Evolutionary conservation across 2,329 filamentous ascomycete genomes (phyloP).

Genomic region (Emmonsia crescens): DNA sequence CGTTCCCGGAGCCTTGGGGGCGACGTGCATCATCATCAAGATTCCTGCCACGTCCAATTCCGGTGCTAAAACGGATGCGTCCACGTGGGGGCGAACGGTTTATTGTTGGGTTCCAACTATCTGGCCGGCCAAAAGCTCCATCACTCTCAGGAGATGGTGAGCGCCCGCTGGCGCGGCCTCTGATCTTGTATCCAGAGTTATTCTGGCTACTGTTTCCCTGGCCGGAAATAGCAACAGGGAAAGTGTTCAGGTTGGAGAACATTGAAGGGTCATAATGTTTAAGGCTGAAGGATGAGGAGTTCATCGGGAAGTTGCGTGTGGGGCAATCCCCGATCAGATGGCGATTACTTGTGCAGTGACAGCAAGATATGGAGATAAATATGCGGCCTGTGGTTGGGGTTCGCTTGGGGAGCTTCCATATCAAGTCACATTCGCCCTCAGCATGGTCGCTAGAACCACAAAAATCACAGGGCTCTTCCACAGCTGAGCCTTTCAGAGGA

Average conservation of each 20-base stretch:
- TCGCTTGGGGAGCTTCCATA: constrained; percentile 41
- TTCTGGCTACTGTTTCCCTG: constrained; percentile 14
- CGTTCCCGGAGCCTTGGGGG: constrained; percentile 5
- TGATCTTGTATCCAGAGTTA: constrained; percentile 24
- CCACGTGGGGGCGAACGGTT: constrained; percentile 20
- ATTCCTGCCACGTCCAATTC: constrained; percentile 21
- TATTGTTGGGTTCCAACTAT: constrained; percentile 20
- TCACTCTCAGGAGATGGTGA: constrained; percentile 26
- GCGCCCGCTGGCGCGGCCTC: constrained; percentile 24
- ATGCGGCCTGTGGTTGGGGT: constrained; percentile 20
- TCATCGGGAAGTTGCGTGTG: constrained; percentile 17
- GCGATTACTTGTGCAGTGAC: constrained; percentile 31
- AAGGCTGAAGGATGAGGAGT: constrained; percentile 30
- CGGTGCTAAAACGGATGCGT: constrained; percentile 27
- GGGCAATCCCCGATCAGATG: constrained; percentile 38
- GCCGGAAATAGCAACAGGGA: constrained; percentile 9
- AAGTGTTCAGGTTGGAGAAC: constrained; percentile 31
- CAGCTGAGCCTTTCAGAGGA: constrained; percentile 46
- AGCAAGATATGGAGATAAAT: constrained; percentile 35
- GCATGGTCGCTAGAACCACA: constrained; percentile 48
- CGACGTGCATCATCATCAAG: constrained; percentile 14
- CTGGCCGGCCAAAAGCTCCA: constrained; percentile 22
- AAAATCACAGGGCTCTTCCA: constrained; percentile 47
- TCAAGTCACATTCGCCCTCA: constrained; percentile 48
- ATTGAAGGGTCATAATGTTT: constrained; percentile 26